phyloP scores from a whole-genome alignment of 2,329 filamentous ascomycete species.

The Pseudocercospora crystallina region DNA sequence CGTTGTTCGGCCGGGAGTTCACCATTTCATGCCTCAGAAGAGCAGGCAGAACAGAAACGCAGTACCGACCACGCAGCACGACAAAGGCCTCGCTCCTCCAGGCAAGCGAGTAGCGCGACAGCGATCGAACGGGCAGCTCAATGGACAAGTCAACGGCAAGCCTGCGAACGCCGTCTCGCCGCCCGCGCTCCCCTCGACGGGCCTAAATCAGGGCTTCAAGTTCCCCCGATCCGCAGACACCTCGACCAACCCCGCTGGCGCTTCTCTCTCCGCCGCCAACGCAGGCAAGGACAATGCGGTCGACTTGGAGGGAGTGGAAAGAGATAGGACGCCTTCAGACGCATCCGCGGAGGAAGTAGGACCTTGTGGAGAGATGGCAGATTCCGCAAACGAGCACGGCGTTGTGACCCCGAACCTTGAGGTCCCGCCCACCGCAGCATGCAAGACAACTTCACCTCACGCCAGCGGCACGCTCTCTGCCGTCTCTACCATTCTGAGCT shows the following conservation, averaged over 20 bases:
- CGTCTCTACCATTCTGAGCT: conserved; percentile 80
- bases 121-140: conserved; percentile 47
- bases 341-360: conserved; percentile 42
- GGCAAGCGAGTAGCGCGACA: conserved; percentile 63
- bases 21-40: conserved; percentile 49
- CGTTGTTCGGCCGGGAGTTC: conserved; percentile 26
- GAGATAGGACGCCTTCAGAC: conserved; percentile 45
- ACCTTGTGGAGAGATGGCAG: conserved; percentile 30
- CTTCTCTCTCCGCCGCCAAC: conserved; percentile 17
- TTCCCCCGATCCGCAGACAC: conserved; percentile 34
- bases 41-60: conserved; percentile 45
- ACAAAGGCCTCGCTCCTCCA: conserved; percentile 81
- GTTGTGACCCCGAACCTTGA: conserved; percentile 29
- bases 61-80: conserved; percentile 54
- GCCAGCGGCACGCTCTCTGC: conserved; percentile 73
- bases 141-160: conserved; percentile 45
- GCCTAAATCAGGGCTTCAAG: conserved; percentile 40
- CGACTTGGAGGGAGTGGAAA: conserved; percentile 26
- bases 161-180: conserved; percentile 33
- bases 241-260: conserved; percentile 15
- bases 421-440: conserved; percentile 18
- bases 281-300: conserved; percentile 28
- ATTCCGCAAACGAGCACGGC: conserved; percentile 28
- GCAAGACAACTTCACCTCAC: conserved; percentile 57
- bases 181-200: conserved; percentile 40